Evolutionary conservation across 768 basidiomycete species (phyloP).

Genomic region (Phylloporus arenicola): DNA sequence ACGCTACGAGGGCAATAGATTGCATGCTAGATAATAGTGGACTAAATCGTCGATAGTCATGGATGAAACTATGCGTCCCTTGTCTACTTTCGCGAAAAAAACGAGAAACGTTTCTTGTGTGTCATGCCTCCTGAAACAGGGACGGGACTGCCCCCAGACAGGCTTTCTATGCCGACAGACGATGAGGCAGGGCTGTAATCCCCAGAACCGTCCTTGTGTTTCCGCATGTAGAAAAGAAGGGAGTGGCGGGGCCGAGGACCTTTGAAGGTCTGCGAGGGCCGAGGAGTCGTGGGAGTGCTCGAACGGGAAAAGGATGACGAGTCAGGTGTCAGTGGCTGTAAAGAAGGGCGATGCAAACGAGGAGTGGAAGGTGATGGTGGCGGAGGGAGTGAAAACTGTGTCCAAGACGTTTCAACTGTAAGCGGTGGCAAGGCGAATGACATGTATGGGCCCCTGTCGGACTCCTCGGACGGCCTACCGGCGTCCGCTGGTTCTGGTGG

Average conservation of each 20-base stretch:
- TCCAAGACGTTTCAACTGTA: constrained; percentile 17
- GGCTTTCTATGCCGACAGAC: constrained; percentile 15
- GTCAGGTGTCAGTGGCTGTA: constrained; percentile 28
- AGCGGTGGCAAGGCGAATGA: constrained; percentile 29
- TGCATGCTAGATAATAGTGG: constrained; percentile 10
- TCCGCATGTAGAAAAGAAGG: constrained; percentile 30
- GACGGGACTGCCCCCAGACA: constrained; percentile 5
- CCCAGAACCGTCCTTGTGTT: constrained; percentile 12
- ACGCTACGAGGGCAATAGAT: constrained; percentile 14
- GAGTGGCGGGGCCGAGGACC: constrained; percentile 25
- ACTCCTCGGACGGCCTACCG: constrained; percentile 27
- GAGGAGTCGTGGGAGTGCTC: constrained; percentile 27
- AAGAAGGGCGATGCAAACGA: constrained; percentile 18
- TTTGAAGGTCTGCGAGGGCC: constrained; percentile 22
- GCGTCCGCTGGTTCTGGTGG: constrained; percentile 15
- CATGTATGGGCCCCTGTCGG: constrained; percentile 30
- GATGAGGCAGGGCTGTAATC: constrained; percentile 25
- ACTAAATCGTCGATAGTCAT: constrained; percentile 17
- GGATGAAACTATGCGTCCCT: constrained; percentile 9
- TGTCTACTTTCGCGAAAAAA: constrained; percentile 29
- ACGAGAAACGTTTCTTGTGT: constrained; percentile 26
- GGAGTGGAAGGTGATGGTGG: constrained; percentile 21
- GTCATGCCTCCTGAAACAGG: constrained; percentile 1
- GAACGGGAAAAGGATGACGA: constrained; percentile 29
- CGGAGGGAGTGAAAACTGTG: constrained; percentile 15